Evolutionary conservation across 2,329 filamentous ascomycete genomes (phyloP), one percentile per base, ranked within the genome.

Genomic region (Fusarium sp.): DNA sequence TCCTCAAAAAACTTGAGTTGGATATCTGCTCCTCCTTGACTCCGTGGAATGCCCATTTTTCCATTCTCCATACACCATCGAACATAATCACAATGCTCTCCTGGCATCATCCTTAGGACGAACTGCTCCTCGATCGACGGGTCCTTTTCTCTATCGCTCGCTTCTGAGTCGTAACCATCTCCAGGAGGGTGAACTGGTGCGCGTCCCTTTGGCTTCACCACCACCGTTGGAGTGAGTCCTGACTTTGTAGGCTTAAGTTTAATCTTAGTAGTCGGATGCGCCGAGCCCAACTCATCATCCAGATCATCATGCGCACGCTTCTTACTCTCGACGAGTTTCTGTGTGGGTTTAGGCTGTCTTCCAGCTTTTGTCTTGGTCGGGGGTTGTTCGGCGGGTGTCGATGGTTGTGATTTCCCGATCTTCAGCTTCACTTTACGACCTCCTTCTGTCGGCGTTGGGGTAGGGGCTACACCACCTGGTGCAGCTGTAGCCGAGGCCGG

Each of bases 91-190:
- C 92, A 93, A 79, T 98, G 92, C 30, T 92, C 89, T 0, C 94
- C 94, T 0, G 94, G 93, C 57, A 90, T 79, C 92, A 98, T 97
- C 63, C 96, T 92, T 65, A 99, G 80, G 11, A 99, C 86, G 71
- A 98, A 93, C 69, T 97, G 91, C 75, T 95, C 92, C 79, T 98
- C 95, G 65, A 97, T 93, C 2, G 91, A 87, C 1, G 96, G 96
- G 75, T 99, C 96, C 12, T 84, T 81, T 79, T 99, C 96, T 16
- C 91, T 89, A 76, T 98, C 96, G 58, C 94, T 96, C 14, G 94
- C 93, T 79, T 98, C 96, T 5, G 94, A 98, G 78, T 99, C 96
- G 80, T 98, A 99, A 10, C 95, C 96, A 58, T 97, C 93, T 53
- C 96, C 96, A 2, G 89, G 87, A 7, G 90, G 89, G 68, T 93